Base-by-base conservation (phyloP, 177 flowering plant genomes). In the Vitis hybrid region DNA sequence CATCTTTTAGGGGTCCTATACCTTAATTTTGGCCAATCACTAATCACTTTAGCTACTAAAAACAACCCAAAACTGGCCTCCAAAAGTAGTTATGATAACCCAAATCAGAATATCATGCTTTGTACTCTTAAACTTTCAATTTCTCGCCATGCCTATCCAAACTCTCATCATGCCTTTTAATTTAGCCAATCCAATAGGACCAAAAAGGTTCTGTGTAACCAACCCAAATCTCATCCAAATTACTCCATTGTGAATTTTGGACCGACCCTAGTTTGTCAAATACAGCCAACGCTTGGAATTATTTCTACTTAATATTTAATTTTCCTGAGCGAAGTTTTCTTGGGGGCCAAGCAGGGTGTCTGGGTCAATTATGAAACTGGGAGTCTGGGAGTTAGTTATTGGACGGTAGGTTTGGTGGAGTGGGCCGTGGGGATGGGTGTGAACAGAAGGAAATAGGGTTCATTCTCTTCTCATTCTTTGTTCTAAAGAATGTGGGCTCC, bases 321-420 rank as follows among this genome's bases (percentile, higher is more conserved):
- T 55, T 14, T 55, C 17, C 58, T 14, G 4, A 15, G 8, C 33
- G 3, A 8, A 38, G 3, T 53, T 52, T 66, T 66, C 68, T 66
- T 10, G 59, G 47, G 12, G 33, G 33, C 49, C 50, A 50, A 65
- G 51, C 49, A 57, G 31, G 54, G 59, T 38, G 8, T 38, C 0
- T 38, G 47, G 47, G 7, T 38, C 47, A 38, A 38, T 5, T 38
- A 8, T 38, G 47, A 38, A 1, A 38, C 47, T 38, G 8, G 9
- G 8, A 38, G 28, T 24, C 47, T 38, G 8, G 9, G 18, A 4
- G 61, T 33, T 12, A 11, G 51, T 59, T 38, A 61, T 59, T 66
- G 70, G 70, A 33, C 57, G 66, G 75, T 66, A 53, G 70, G 70
- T 73, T 33, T 65, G 75, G 64, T 57, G 62, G 28, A 31, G 67